Evolutionary conservation across 148 eudicot genomes (phyloP).

Genomic region (Vaccinium vitisidaea): DNA sequence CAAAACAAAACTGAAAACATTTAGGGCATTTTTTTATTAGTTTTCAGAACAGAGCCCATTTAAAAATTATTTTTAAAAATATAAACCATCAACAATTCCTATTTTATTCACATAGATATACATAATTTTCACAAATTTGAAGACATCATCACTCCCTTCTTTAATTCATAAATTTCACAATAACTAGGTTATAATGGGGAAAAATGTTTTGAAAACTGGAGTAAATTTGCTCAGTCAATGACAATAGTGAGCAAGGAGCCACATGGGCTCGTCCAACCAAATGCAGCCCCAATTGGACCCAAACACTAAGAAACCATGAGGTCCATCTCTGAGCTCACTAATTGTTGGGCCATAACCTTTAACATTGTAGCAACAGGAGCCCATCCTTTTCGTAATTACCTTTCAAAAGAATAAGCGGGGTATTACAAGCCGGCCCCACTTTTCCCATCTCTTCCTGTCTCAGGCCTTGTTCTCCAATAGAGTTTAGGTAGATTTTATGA

Average conservation of each 20-base stretch:
- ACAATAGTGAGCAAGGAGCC: background rate
- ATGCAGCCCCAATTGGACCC: background rate
- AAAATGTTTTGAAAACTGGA: background rate
- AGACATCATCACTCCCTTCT: background rate
- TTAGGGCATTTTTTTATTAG: background rate
- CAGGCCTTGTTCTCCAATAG: too few relatives aligned
- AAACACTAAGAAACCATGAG: background rate
- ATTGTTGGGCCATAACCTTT: background rate
- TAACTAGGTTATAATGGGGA: background rate
- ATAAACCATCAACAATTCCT: background rate
- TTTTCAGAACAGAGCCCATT: background rate
- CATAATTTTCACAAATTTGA: background rate
- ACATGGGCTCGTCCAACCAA: background rate
- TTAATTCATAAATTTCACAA: background rate
- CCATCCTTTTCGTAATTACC: background rate
- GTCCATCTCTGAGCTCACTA: background rate
- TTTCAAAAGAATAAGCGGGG: too few relatives aligned
- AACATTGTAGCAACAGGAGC: background rate
- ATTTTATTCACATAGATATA: background rate
- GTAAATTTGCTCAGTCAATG: background rate
- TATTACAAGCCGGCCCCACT: too few relatives aligned
- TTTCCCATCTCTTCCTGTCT: too few relatives aligned
- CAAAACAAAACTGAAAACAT: too few relatives aligned
- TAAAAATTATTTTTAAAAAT: background rate
- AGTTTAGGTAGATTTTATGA: too few relatives aligned